phyloP scores from a whole-genome alignment of 208 protist genomes.

The Borovskyia barvae region DNA sequence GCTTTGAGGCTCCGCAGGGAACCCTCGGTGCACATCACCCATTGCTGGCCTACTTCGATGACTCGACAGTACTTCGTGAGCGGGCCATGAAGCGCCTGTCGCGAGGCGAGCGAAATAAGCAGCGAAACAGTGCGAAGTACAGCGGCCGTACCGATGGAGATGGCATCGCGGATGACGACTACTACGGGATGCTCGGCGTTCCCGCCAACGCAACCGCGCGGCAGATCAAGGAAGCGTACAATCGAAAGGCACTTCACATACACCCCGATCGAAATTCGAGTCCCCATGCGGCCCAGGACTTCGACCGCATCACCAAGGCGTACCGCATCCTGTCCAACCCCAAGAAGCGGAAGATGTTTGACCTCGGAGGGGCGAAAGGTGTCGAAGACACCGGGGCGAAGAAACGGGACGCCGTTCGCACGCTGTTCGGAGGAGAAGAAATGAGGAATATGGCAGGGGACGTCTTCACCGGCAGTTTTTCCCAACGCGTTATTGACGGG shows the following conservation, averaged over 20 bases:
- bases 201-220: slow-evolving; percentile 46
- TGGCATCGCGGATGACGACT: slow-evolving; percentile 35
- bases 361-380: slow-evolving; percentile 95
- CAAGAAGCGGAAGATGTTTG: slow-evolving; percentile 96
- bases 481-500: slow-evolving; percentile 77
- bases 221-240: slow-evolving; percentile 90
- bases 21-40: slow-evolving; percentile 23
- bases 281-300: slow-evolving; percentile 80
- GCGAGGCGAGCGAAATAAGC: slow-evolving; percentile 21
- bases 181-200: slow-evolving; percentile 82
- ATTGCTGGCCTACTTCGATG: slow-evolving; percentile 31
- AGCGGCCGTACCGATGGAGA: neutral
- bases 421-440: slow-evolving; percentile 78
- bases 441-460: slow-evolving; percentile 54
- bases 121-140: slow-evolving; percentile 27
- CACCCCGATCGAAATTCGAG: slow-evolving; percentile 89
- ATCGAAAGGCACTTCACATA: slow-evolving; percentile 75
- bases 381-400: slow-evolving; percentile 87
- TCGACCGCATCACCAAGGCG: slow-evolving; percentile 92
- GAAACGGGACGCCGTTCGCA: slow-evolving; percentile 70
- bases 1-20: slow-evolving; percentile 38
- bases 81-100: slow-evolving; percentile 41
- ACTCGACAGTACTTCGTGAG: slow-evolving; percentile 32
- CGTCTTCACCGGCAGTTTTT: slow-evolving; percentile 72
- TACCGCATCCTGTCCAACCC: slow-evolving; percentile 96